Base-by-base conservation (phyloP, 2,329 filamentous ascomycete genomes). In the Penicillium sp. region DNA sequence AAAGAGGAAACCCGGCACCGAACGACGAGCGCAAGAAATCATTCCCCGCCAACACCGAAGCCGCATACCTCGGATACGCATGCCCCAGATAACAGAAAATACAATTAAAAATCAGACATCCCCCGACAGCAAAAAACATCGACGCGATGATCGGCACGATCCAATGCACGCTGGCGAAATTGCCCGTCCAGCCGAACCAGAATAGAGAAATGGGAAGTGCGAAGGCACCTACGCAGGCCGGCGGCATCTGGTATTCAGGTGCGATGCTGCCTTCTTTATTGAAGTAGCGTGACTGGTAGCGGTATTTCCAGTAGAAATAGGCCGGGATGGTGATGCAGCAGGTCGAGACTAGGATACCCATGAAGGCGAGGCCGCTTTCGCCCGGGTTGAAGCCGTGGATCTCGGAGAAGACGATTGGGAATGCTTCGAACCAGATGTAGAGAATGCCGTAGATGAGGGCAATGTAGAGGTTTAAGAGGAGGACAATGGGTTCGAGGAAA, bases 61-160 rank as follows among this genome's bases (percentile, higher is more conserved):
- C 86, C 1, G 85, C 81, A 67, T 87, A 89, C 0, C 81, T 80
- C 0, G 86, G 87, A 62, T 89, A 89, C 4, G 85, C 84, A 57
- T 83, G 84, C 30, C 88, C 81, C 79, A 88, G 87, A 71, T 89
- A 89, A 68, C 88, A 84, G 60, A 88, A 86, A 6, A 85, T 87
- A 2, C 84, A 82, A 79, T 87, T 86, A 72, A 88, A 88, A 48
- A 88, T 87, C 28, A 81, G 71, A 56, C 85, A 87, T 58, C 88
- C 89, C 48, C 86, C 86, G 30, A 89, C 81, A 14, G 85, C 84
- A 48, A 89, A 83, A 31, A 88, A 74, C 16, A 76, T 77, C 1
- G 80, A 80, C 50, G 83, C 87, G 41, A 88, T 69, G 75, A 87
- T 83, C 4, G 83, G 82, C 0, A 79, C 82, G 27, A 87, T 82